phyloP scores from a whole-genome alignment of 371 early-diverging fungal species.

The Lichtheimia ramosa region DNA sequence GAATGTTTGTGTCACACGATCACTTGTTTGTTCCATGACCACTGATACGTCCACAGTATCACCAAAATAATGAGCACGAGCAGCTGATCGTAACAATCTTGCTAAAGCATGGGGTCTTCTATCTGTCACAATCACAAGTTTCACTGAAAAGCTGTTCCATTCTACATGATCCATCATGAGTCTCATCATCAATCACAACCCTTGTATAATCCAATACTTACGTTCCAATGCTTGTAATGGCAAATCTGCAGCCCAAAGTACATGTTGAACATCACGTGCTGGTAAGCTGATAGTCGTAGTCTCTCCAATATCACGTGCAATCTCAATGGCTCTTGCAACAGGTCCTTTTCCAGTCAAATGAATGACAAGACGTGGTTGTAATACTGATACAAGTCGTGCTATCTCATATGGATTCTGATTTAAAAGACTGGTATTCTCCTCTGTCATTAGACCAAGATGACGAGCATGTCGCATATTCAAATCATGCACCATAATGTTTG shows the following conservation, averaged over 20 bases:
- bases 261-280: slow-evolving; percentile 46
- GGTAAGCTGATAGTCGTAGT: slow-evolving; percentile 45
- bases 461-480: slow-evolving; percentile 9
- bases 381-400: slow-evolving; percentile 12
- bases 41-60: slow-evolving; percentile 56
- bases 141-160: slow-evolving; percentile 56
- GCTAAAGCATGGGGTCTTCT: slow-evolving; percentile 53
- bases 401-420: slow-evolving; percentile 15
- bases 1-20: slow-evolving; percentile 48
- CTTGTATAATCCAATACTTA: slow-evolving; percentile 25
- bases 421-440: slow-evolving; percentile 6
- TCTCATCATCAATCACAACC: neutral
- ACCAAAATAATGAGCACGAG: slow-evolving; percentile 53
- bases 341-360: slow-evolving; percentile 14
- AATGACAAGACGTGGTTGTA: slow-evolving; percentile 28
- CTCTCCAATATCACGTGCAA: slow-evolving; percentile 16
- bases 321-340: slow-evolving; percentile 9
- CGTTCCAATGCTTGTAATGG: slow-evolving; percentile 49
- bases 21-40: slow-evolving; percentile 56
- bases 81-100: slow-evolving; percentile 51
- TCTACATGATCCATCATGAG: slow-evolving; percentile 23
- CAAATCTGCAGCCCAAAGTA: slow-evolving; percentile 52
- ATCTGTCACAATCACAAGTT: slow-evolving; percentile 55
- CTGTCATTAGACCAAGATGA: neutral
- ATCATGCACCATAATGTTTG: slow-evolving; percentile 18